These are phyloP conservation scores for Phalaenopsis equestris DNA, from an alignment of 106 monocot species.

Conservation along the genomic window DNA sequence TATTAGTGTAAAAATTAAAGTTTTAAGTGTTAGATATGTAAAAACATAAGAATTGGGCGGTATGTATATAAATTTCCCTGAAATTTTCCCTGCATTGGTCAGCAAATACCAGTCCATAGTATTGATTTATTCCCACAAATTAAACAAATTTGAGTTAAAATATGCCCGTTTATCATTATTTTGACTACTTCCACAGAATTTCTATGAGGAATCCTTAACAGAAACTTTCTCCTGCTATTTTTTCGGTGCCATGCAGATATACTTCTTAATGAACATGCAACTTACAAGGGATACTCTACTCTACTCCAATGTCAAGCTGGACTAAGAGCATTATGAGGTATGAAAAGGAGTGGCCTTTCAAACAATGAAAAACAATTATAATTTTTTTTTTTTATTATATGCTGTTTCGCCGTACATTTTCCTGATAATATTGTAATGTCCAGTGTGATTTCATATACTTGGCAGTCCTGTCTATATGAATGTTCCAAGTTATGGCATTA, in stretches of 20 bases:
- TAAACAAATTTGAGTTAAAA: too few species aligned
- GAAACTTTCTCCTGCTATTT: not conserved
- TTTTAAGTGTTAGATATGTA: too few species aligned
- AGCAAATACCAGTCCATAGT: too few species aligned
- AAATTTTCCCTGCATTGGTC: too few species aligned
- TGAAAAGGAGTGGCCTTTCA: not conserved
- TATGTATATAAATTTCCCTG: too few species aligned
- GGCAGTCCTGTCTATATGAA: not conserved
- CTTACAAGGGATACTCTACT: conserved; percentile 98
- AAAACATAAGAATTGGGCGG: too few species aligned
- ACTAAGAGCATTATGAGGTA: conserved; percentile 17
- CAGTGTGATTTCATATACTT: not conserved
- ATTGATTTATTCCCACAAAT: too few species aligned
- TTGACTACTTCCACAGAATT: not conserved
- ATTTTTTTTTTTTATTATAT: not conserved
- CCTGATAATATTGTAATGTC: not conserved
- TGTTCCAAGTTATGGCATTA: not conserved
- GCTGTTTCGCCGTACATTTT: not conserved
- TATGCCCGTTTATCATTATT: too few species aligned
- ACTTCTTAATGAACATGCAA: conserved; percentile 71
- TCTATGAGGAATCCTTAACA: not conserved
- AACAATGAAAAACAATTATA: not conserved
- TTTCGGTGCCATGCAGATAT: conserved; percentile 33
- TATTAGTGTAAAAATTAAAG: too few species aligned
- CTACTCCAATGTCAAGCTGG: conserved; percentile 94